Conservation (phyloP, 164 flowering plant species). For the Kingdonia uniflora region DNA sequence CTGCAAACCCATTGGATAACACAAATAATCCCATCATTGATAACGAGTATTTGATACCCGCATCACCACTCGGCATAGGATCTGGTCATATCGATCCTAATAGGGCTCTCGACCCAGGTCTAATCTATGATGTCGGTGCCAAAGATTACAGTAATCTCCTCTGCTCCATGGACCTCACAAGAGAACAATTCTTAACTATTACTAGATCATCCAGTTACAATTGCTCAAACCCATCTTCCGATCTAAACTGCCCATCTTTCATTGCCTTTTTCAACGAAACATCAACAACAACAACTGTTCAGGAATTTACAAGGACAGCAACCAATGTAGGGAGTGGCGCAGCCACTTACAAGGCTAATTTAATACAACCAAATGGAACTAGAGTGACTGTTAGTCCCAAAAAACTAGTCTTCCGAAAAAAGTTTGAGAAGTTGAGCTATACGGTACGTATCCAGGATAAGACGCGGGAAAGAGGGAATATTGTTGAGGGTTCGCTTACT, state of each 20-base stretch:
- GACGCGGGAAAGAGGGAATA: no score
- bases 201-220: slow-evolving; percentile 10
- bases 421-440: no score
- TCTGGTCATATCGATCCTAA: slow-evolving; percentile 56
- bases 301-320: slow-evolving; percentile 32
- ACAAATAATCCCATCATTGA: slow-evolving; percentile 23
- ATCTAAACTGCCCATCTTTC: slow-evolving; percentile 56
- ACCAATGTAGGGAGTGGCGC: slow-evolving; percentile 15
- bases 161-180: slow-evolving; percentile 33
- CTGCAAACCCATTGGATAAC: slow-evolving; percentile 29
- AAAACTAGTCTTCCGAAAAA: neutral
- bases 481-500: no score
- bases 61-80: slow-evolving; percentile 45
- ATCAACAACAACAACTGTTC: slow-evolving; percentile 1
- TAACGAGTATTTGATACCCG: slow-evolving; percentile 15
- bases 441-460: no score
- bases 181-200: slow-evolving; percentile 26
- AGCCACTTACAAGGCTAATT: neutral
- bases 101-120: slow-evolving; percentile 49
- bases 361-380: slow-evolving; percentile 1
- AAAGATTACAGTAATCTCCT: slow-evolving; percentile 35
- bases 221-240: slow-evolving; percentile 25
- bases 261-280: slow-evolving; percentile 24
- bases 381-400: neutral
- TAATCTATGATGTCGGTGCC: slow-evolving; percentile 26